Evolutionary conservation across 257 asterid genomes (phyloP), one percentile per base, ranked within the genome.

Genomic region (Avicennia marina): DNA sequence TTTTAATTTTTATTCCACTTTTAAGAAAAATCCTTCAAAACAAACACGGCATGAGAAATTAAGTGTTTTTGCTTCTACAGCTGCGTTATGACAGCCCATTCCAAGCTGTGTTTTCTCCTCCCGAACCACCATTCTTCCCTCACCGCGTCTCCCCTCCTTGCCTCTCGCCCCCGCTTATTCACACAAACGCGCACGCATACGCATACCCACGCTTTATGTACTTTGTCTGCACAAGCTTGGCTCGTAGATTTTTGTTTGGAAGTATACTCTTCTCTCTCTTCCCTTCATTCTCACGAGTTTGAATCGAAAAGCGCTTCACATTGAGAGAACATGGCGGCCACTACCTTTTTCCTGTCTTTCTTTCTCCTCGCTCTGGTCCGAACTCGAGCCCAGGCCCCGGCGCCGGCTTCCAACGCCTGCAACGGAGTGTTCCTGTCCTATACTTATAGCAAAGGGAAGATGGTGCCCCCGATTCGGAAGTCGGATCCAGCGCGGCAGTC

Each of bases 401-500:
- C 89, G 12, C 69, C 84, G 24, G 66, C 82, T 12, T 62, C 76
- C 50, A 82, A 73, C 19, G 31, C 15, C 16, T 84, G 94, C 68
- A 76, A 69, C 76, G 94, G 89, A 2, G 64, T 84, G n/a, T 84
- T 74, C 54, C 55, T 81, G 3, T 36, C 82, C 29, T 84, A 84
- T 68, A 46, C 82, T 0, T 75, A 80, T 76, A 33, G 63, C 29
- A 26, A 65, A 46, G 93, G 89, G 0, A 63, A 33, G 34, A 47
- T 47, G 10, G 53, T 91, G 0, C 84, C 94, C 7, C 98, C 98
- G 15, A 68, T 72, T 32, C 71, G 77, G 7, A 62, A 49, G 22
- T 1, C 64, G 24, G 13, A 62, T 31, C 77, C 77, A 41, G 1
- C 74, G 20, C 60, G 41, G 4, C 98, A 91, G 56, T 75, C 86